Percentiles rank a stretch among this genome's conserved stretches.
These are phyloP conservation scores for Sphaerobolus stellatus DNA, from an alignment of 1,284 basidiomycete genomes.

Conservation along the genomic window DNA sequence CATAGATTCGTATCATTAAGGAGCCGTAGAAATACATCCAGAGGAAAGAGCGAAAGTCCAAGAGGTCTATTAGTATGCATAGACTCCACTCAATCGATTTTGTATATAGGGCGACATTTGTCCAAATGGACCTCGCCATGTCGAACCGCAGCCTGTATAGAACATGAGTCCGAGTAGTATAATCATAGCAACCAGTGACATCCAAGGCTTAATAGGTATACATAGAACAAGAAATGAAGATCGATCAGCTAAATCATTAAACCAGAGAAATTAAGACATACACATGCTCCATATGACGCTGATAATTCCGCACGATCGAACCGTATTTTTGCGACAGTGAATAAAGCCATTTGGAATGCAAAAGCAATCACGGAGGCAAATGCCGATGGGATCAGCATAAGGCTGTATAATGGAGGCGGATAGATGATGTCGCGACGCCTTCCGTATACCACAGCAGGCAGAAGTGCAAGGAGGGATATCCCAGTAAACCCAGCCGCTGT, in stretches of 20 bases:
- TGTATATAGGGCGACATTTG: conserved; percentile 10
- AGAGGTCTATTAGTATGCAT: conserved; percentile 11
- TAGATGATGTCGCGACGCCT: conserved; percentile 19
- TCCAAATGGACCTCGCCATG: conserved; percentile 22
- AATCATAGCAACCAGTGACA: conserved; percentile 28
- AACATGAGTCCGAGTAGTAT: conserved; percentile 24
- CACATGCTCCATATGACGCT: conserved; percentile 29
- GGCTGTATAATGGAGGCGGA: conserved; percentile 25
- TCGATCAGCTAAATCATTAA: not conserved
- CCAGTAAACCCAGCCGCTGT: conserved; percentile 28
- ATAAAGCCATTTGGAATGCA: conserved; percentile 26
- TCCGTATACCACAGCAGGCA: conserved; percentile 24
- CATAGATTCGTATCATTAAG: no score
- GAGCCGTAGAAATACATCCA: no score
- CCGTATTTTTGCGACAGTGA: conserved; percentile 21
- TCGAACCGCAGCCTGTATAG: conserved; percentile 30
- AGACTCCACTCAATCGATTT: conserved; percentile 10
- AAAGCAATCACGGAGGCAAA: conserved; percentile 26
- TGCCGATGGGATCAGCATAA: conserved; percentile 25
- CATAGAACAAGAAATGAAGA: not conserved
- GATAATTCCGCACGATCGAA: conserved; percentile 22
- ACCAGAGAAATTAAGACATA: conserved; percentile 16
- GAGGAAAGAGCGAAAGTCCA: no score
- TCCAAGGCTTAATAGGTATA: conserved; percentile 27
- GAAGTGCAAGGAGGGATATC: conserved; percentile 20